These are phyloP conservation scores for Trifolium dubium DNA, from an alignment of 306 rosid genomes.

Conservation along the genomic window DNA sequence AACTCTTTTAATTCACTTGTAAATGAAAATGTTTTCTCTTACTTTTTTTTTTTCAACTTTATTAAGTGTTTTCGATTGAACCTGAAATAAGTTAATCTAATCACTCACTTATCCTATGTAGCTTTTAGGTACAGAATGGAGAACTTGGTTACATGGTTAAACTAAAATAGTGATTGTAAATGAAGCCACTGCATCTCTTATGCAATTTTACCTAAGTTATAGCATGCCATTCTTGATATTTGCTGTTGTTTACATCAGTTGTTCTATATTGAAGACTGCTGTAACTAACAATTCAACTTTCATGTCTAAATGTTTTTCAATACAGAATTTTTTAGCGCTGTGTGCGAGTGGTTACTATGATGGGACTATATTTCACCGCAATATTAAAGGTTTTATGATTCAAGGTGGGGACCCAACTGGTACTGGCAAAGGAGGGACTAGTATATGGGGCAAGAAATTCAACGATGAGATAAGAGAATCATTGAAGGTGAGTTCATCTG, in stretches of 20 bases:
- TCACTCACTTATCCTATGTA: neutral
- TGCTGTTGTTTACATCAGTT: neutral
- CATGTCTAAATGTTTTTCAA: slow-evolving; percentile 33
- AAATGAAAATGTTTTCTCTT: neutral
- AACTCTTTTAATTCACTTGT: neutral
- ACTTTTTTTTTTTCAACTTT: neutral
- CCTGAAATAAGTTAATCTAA: neutral
- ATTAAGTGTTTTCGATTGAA: neutral
- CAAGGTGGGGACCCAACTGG: slow-evolving; percentile 99
- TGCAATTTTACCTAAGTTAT: neutral
- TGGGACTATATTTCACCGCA: slow-evolving; percentile 94
- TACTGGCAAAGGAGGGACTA: slow-evolving; percentile 93
- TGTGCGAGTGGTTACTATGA: slow-evolving; percentile 91
- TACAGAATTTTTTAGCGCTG: slow-evolving; percentile 80
- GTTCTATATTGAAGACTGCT: slow-evolving; percentile 4
- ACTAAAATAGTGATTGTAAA: neutral
- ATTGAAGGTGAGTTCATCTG: slow-evolving; percentile 62
- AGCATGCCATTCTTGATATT: neutral
- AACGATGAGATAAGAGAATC: slow-evolving; percentile 92
- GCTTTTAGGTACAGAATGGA: slow-evolving; percentile 23
- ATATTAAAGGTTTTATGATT: slow-evolving; percentile 95
- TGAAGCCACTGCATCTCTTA: neutral
- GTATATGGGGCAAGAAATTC: slow-evolving; percentile 96
- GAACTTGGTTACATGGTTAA: neutral
- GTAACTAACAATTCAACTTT: slow-evolving; percentile 25